Conservation (phyloP, 2,329 filamentous ascomycete species). For the Xylariaceae sp. region DNA sequence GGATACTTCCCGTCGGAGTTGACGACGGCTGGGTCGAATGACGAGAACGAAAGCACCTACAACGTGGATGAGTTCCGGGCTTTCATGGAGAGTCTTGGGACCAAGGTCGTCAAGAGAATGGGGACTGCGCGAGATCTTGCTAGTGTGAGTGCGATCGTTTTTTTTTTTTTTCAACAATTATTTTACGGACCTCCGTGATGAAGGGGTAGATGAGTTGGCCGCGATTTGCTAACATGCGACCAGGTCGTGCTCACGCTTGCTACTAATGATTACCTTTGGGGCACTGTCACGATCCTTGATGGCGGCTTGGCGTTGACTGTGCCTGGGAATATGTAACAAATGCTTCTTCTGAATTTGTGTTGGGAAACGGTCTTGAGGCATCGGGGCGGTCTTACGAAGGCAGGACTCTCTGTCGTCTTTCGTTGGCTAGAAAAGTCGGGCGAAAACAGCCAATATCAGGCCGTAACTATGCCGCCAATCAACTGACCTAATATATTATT, state of each 20-base stretch:
- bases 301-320: conserved; percentile 22
- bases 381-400: background rate
- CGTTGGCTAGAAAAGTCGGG: no score
- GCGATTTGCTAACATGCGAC: background rate
- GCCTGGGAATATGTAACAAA: conserved; percentile 21
- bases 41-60: conserved; percentile 22
- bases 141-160: conserved; percentile 20
- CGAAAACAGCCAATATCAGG: no score
- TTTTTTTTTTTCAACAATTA: background rate
- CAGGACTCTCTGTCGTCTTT: no score
- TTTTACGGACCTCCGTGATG: background rate
- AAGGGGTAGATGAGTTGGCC: background rate
- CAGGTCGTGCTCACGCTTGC: conserved; percentile 25
- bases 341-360: background rate
- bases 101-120: conserved; percentile 23
- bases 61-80: conserved; percentile 15
- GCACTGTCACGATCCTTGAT: conserved; percentile 24
- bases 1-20: conserved; percentile 30
- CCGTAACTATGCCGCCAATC: no score
- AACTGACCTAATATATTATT: no score
- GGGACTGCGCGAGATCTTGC: conserved; percentile 25
- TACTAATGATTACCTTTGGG: conserved; percentile 29
- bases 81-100: conserved; percentile 18
- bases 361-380: background rate
- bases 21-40: conserved; percentile 22